phyloP scores from a whole-genome alignment of 2,329 filamentous ascomycete species.

The Chrysoporthe austroafricana region DNA sequence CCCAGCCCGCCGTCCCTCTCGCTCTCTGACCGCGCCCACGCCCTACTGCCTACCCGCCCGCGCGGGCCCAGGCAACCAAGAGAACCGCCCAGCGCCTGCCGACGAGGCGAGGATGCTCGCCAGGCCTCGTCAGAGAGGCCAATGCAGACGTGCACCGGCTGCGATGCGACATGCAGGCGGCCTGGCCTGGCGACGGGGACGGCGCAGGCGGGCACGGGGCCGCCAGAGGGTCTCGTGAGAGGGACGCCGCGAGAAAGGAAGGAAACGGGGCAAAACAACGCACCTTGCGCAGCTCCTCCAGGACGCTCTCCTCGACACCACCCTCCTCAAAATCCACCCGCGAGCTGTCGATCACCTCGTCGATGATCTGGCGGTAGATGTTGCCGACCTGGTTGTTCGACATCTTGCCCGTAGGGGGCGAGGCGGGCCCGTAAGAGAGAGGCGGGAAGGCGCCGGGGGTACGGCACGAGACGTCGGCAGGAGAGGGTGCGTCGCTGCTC shows the following conservation, averaged over 20 bases:
- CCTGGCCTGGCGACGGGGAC: background rate
- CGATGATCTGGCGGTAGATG: constrained; percentile 79
- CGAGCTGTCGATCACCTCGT: constrained; percentile 89
- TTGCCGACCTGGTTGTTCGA: constrained; percentile 67
- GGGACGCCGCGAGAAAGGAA: background rate
- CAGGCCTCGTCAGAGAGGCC: background rate
- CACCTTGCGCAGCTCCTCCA: constrained; percentile 88
- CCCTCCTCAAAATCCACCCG: constrained; percentile 96
- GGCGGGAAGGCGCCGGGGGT: background rate
- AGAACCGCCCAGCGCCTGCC: background rate
- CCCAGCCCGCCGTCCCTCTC: constrained; percentile 33
- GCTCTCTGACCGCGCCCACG: constrained; percentile 43
- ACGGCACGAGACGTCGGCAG: background rate
- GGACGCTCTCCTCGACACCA: constrained; percentile 83
- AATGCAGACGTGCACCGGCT: constrained; percentile 4
- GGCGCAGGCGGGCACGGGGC: background rate
- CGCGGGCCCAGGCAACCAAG: constrained; percentile 30
- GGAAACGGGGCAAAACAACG: background rate
- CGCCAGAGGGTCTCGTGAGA: background rate
- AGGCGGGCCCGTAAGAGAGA: background rate
- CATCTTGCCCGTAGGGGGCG: constrained; percentile 45
- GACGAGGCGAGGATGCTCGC: background rate
- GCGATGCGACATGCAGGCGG: constrained; percentile 11
- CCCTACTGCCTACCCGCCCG: constrained; percentile 20
- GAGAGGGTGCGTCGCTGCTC: background rate